phyloP scores from a whole-genome alignment of 768 basidiomycete genomes.

The Xerocomellus dryophilus region DNA sequence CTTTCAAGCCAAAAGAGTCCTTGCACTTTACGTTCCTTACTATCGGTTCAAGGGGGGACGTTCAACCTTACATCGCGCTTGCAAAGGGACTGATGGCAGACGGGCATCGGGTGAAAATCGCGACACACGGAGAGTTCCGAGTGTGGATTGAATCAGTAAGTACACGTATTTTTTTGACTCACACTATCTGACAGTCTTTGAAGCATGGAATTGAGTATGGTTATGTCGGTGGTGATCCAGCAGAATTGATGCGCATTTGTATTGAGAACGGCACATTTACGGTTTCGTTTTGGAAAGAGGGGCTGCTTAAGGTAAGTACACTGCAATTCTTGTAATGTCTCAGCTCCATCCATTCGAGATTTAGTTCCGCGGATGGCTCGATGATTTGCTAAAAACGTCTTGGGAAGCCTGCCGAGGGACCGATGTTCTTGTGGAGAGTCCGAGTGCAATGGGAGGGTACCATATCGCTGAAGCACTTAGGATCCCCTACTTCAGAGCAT shows the following conservation, averaged over 20 bases:
- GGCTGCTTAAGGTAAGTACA: conserved; percentile 68
- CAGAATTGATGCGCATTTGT: conserved; percentile 96
- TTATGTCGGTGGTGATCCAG: conserved; percentile 94
- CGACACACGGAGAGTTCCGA: conserved; percentile 92
- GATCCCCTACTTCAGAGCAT: conserved; percentile 93
- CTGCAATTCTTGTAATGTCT: neutral
- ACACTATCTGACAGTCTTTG: conserved; percentile 5
- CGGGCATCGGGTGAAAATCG: conserved; percentile 87
- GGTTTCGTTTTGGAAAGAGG: conserved; percentile 90
- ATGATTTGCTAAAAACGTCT: conserved; percentile 90
- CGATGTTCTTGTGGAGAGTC: conserved; percentile 91
- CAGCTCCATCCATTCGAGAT: conserved; percentile 6
- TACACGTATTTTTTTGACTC: conserved; percentile 9
- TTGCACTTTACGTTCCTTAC: conserved; percentile 93
- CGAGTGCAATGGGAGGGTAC: conserved; percentile 95
- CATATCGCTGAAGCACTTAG: conserved; percentile 94
- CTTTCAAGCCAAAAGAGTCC: conserved; percentile 86
- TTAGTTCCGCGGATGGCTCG: conserved; percentile 96
- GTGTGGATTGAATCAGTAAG: conserved; percentile 93
- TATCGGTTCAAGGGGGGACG: conserved; percentile 94
- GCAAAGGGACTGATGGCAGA: conserved; percentile 88
- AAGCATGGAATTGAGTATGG: conserved; percentile 96
- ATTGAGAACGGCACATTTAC: conserved; percentile 98
- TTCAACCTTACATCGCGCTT: conserved; percentile 96
- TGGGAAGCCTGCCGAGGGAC: conserved; percentile 97